Evolutionary conservation across 1,139 yeast species (phyloP), one percentile per base, ranked within the genome.

Genomic region (Diutina catenulata): DNA sequence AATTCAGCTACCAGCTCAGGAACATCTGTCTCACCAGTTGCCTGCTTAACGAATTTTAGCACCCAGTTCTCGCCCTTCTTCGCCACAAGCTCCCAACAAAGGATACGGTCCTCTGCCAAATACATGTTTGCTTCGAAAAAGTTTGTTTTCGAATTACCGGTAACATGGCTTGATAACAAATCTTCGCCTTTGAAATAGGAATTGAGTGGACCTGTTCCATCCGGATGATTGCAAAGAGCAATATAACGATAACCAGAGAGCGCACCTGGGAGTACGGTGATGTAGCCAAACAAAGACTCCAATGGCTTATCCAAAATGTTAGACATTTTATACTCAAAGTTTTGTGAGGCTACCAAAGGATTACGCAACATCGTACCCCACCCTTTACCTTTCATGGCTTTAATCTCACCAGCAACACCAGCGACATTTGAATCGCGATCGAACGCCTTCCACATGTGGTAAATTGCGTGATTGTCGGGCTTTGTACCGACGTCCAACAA

Each of bases 121-220:
- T 91, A 91, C 97, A 91, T 91, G 56, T 91, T 91, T 3, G 96
- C 95, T 37, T 93, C 87, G 52, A 91, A 91, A 41, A 91, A 88
- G 49, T 86, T 93, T 16, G 68, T 59, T 9, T 24, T 24, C 43
- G 62, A 61, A 43, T 66, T 67, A 28, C 54, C 51, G 31, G 56
- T 54, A 22, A 57, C 52, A 22, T 48, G 47, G 15, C 48, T 48
- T 32, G 57, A 58, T 32, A 68, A 50, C 43, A 82, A 63, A 36
- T 75, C 74, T 56, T 88, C 97, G 36, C 97, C 97, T 55, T 83
- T 80, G 62, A 88, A 88, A 53, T 88, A 88, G 0, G 95, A 77
- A 33, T 76, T 70, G 38, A 88, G 65, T 1, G 97, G 97, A 4
- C 97, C 97, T 2, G 93, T 81, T 10, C 97, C 97, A 54, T 83